Evolutionary conservation across 225 moss, liverwort and hornwort genomes (phyloP), one percentile per base, ranked within the genome.

Genomic region (Marchantia polymorpha): DNA sequence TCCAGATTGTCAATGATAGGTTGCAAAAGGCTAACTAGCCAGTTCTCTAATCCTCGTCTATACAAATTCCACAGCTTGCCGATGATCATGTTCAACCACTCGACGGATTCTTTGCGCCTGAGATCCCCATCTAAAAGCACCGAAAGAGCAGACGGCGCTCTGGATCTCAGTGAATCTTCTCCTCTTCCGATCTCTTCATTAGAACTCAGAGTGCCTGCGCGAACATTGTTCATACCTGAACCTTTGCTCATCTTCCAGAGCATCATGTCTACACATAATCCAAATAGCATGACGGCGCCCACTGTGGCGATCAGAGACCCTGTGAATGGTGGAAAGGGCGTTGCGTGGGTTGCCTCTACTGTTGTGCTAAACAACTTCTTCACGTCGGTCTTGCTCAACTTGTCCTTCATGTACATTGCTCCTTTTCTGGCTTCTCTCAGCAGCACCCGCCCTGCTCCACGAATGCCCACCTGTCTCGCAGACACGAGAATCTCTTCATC

Each of bases 1-100:
- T 92, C 92, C 72, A 99, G 87, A 85, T 91, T 93, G 76, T 95
- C 99, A 81, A 99, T 92, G 64, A 91, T 88, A 55, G 99, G 99
- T 73, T 99, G 99, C 66, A 99, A 86, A 26, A 93, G 83, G 25
- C 87, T 82, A 27, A 93, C 86, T 14, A 91, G 50, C 83, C 89
- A 68, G 10, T 72, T 87, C 82, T 99, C 99, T 81, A 95, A 51
- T 55, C 75, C 91, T 71, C 90, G 89, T 63, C 99, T 88, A 83
- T 99, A 99, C 20, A 99, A 82, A 71, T 92, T 99, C 99, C 99
- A 99, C 52, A 99, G 86, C 85, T 99, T 99, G 64, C 91, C 92
- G 69, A 95, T 71, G 39, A 99, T 89, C 99, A 99, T 99, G 70
- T 99, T 99, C 80, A 99, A 80, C 99, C 99, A 99, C 82, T 99